phyloP scores from a whole-genome alignment of 2,329 filamentous ascomycete species.

The Pyrenophora graminea region DNA sequence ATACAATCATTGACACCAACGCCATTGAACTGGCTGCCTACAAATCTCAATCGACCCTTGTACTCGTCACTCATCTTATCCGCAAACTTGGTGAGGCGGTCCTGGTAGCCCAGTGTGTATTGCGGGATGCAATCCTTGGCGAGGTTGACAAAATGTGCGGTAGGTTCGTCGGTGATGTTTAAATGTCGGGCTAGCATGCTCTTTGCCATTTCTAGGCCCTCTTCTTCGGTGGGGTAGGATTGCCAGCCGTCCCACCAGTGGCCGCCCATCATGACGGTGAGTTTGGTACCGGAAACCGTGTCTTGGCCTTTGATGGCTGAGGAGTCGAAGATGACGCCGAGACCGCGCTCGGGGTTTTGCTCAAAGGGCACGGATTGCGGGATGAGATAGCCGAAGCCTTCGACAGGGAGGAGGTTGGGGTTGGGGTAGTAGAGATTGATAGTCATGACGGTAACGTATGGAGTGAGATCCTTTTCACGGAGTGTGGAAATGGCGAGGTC shows the following conservation, averaged over 20 bases:
- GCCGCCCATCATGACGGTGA: conserved; percentile 93
- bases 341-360: conserved; percentile 78
- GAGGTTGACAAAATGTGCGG: conserved; percentile 64
- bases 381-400: conserved; percentile 90
- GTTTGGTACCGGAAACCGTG: conserved; percentile 70
- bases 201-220: conserved; percentile 72
- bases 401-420: conserved; percentile 64
- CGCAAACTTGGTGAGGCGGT: conserved; percentile 60
- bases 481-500: conserved; percentile 41
- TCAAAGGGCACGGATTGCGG: conserved; percentile 71
- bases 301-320: conserved; percentile 65
- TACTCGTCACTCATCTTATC: conserved; percentile 63
- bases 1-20: conserved; percentile 59
- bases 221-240: conserved; percentile 65
- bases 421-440: conserved; percentile 85
- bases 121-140: conserved; percentile 84
- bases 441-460: conserved; percentile 82
- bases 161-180: conserved; percentile 66
- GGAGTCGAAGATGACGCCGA: conserved; percentile 92
- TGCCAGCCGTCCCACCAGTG: conserved; percentile 80
- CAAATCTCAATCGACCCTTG: conserved; percentile 66
- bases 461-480: conserved; percentile 55
- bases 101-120: conserved; percentile 77
- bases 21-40: conserved; percentile 53
- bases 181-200: conserved; percentile 74